Evolutionary conservation across 75 land plant genomes (phyloP).

Genomic region (Sequoia sempervirens): DNA sequence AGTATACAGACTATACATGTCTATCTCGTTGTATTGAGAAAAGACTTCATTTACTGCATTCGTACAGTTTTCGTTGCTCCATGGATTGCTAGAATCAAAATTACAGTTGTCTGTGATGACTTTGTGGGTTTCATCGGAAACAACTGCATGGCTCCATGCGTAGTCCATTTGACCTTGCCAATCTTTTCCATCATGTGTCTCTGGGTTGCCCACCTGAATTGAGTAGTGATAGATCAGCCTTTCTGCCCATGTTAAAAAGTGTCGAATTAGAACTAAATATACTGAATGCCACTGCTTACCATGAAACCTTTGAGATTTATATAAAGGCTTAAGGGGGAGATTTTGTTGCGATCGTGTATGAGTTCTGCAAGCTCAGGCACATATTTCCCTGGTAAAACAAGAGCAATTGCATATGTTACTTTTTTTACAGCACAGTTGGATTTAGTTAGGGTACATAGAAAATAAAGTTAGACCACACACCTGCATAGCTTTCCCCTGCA

Average conservation of each 20-base stretch:
- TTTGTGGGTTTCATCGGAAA: slow-evolving; percentile 49
- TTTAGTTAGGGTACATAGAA: background rate
- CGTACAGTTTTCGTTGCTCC: slow-evolving; percentile 26
- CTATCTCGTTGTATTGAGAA: slow-evolving; percentile 40
- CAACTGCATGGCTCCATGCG: slow-evolving; percentile 72
- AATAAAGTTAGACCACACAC: slow-evolving; percentile 14
- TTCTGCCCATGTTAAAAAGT: background rate
- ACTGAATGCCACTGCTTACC: slow-evolving; percentile 29
- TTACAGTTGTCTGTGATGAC: slow-evolving; percentile 39
- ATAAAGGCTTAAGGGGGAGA: slow-evolving; percentile 11
- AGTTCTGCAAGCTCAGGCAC: slow-evolving; percentile 67
- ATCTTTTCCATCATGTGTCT: slow-evolving; percentile 39
- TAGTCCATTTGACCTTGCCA: slow-evolving; percentile 57
- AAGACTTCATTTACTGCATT: slow-evolving; percentile 37
- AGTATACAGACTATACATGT: slow-evolving; percentile 59
- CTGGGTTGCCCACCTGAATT: slow-evolving; percentile 60
- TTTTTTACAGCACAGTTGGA: background rate
- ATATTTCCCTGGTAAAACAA: slow-evolving; percentile 51
- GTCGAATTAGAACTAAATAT: background rate
- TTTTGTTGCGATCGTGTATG: slow-evolving; percentile 46
- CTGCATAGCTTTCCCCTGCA: slow-evolving; percentile 91
- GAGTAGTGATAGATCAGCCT: background rate
- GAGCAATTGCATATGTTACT: no score
- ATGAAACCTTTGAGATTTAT: slow-evolving; percentile 67
- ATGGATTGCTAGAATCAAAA: slow-evolving; percentile 29